phyloP scores from a whole-genome alignment of 2,329 filamentous ascomycete genomes.

The Blastomyces gilchristii region DNA sequence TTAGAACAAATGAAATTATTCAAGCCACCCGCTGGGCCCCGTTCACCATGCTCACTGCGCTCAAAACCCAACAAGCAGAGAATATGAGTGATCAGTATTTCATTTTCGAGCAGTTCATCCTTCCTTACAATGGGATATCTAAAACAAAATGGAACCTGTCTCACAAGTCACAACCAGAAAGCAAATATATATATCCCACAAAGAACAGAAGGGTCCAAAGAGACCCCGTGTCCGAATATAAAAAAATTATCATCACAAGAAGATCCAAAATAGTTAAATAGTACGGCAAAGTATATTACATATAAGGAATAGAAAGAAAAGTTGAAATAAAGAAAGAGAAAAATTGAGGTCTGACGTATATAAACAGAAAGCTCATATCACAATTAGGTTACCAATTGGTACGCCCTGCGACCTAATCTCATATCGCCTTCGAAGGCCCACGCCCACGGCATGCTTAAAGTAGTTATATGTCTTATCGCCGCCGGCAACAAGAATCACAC shows the following conservation, averaged over 20 bases:
- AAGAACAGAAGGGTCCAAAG: not conserved
- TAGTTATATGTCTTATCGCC: slow-evolving; percentile 55
- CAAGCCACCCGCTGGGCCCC: too few relatives aligned
- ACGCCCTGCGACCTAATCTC: slow-evolving; percentile 71
- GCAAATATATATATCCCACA: not conserved
- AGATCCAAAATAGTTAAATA: not conserved
- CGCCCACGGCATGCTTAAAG: slow-evolving; percentile 51
- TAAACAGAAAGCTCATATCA: slow-evolving; percentile 27
- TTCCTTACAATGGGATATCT: not conserved
- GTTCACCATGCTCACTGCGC: too few relatives aligned
- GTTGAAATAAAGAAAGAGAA: not conserved
- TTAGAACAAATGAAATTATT: too few relatives aligned
- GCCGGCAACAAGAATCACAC: slow-evolving; percentile 73
- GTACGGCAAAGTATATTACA: not conserved
- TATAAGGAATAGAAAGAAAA: not conserved
- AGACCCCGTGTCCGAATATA: not conserved
- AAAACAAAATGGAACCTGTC: not conserved
- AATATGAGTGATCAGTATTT: not conserved
- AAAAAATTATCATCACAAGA: not conserved
- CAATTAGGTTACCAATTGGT: slow-evolving; percentile 66
- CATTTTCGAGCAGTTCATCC: not conserved
- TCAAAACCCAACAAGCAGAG: too few relatives aligned
- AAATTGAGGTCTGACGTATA: not conserved
- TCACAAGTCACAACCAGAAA: not conserved
- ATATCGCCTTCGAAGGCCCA: slow-evolving; percentile 71